Conservation (phyloP, 805 yeast species). For the Yamadazyma sp. region DNA sequence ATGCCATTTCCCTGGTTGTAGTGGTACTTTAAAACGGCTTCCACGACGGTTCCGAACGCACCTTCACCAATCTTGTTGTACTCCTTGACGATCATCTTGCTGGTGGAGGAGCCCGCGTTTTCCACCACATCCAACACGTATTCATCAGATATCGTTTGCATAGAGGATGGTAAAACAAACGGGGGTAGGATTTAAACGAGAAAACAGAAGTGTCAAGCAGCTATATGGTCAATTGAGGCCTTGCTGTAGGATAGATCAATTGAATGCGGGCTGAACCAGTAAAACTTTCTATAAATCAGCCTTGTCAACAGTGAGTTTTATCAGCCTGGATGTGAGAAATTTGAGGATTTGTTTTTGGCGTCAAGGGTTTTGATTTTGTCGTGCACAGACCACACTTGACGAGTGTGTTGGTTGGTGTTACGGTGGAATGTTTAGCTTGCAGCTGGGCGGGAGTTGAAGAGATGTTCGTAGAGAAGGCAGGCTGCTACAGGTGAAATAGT, state of each 20-base stretch:
- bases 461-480: too few relatives aligned
- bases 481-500: too few relatives aligned
- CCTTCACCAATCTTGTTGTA: constrained; percentile 80
- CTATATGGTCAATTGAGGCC: too few relatives aligned
- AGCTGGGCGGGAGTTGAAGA: too few relatives aligned
- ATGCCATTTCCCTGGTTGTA: constrained; percentile 14
- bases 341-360: constrained; percentile 7
- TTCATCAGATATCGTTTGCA: constrained; percentile 25
- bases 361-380: constrained; percentile 2
- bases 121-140: constrained; percentile 53
- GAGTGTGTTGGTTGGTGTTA: too few relatives aligned
- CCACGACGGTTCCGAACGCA: constrained; percentile 82
- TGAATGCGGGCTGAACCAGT: too few relatives aligned
- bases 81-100: constrained; percentile 69
- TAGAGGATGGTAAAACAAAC: too few relatives aligned
- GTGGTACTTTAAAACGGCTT: constrained; percentile 52
- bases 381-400: not conserved
- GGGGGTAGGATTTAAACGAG: too few relatives aligned
- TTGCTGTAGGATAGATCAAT: too few relatives aligned
- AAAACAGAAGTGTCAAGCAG: too few relatives aligned
- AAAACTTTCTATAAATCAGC: not conserved
- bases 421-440: too few relatives aligned
- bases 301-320: constrained; percentile 2
- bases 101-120: constrained; percentile 50
- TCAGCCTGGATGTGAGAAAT: constrained; percentile 3